Conservation (phyloP, 2,329 filamentous ascomycete genomes). For the Talaromyces sp. region DNA sequence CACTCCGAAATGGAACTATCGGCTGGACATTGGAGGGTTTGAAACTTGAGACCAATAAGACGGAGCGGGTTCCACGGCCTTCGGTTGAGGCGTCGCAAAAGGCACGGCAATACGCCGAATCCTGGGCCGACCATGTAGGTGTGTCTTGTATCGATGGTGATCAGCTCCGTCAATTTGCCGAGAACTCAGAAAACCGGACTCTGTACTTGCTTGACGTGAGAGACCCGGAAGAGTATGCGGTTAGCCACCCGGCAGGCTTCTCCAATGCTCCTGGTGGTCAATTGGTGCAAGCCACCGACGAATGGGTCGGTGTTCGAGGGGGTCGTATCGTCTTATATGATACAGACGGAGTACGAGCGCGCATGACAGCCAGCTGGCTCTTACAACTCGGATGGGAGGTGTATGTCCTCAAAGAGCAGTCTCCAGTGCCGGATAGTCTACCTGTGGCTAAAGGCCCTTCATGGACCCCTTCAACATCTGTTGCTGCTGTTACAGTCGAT, state of each 20-base stretch:
- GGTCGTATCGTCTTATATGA: conserved; percentile 25
- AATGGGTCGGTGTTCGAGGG: conserved; percentile 27
- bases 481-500: conserved; percentile 5
- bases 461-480: neutral
- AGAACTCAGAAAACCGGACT: conserved; percentile 14
- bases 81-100: conserved; percentile 9
- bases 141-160: conserved; percentile 1
- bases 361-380: conserved; percentile 26
- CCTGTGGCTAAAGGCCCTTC: neutral
- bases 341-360: conserved; percentile 23
- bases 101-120: neutral
- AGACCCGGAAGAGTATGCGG: conserved; percentile 23
- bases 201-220: conserved; percentile 25
- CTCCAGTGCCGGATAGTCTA: conserved; percentile 11
- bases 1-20: conserved; percentile 26
- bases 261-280: conserved; percentile 25
- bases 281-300: conserved; percentile 27
- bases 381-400: conserved; percentile 28
- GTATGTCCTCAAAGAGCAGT: conserved; percentile 17
- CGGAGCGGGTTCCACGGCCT: conserved; percentile 13
- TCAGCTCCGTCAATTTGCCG: conserved; percentile 9
- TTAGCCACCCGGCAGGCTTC: conserved; percentile 21
- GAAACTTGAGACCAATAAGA: conserved; percentile 19
- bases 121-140: conserved; percentile 3
- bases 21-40: conserved; percentile 26